Base-by-base conservation (phyloP, 495 filamentous ascomycete genomes). In the Parmelia sp. region DNA sequence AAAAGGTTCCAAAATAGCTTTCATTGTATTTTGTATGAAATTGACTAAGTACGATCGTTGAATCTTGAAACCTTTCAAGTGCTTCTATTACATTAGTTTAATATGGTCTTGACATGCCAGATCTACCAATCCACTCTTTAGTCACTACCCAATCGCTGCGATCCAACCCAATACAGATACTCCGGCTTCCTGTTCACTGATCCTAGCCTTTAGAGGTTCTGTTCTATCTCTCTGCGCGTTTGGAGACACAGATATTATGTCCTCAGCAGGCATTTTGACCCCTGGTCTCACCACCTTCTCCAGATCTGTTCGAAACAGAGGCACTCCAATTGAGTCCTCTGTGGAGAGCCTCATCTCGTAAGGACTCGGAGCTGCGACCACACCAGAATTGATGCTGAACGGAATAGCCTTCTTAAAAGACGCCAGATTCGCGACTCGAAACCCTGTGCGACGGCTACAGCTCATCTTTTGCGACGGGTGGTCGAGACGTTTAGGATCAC, bases 371-470 rank as follows among this genome's bases (percentile, higher is more conserved):
- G 31, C 14, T 10, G 31, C 45, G 37, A n/a, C 29, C 6, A 21
- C 15, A 37, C 62, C 27, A 53, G 27, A 36, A 15, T 19, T 21
- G 51, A 21, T 27, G 35, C 62, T 64, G 21, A 64, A 31, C 21
- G 15, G 35, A 53, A 31, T 69, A 96, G 91, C 56, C 86, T 96
- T 40, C 83, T 98, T 42, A 96, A 96, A 74, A 81, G 92, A 71
- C 82, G 92, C 69, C 92, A 97, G 71, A 94, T 98, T 69, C 83
- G 82, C 62, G 90, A 89, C 70, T 90, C 91, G 14, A 84, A 91
- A 76, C 85, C 90, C 72, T 96, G 91, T 77, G 94, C 94, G 53
- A 84, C 90, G 61, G 94, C 92, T 69, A 97, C 93, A 9, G 89
- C 91, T 33, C 87, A 93, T 63, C 83, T 97, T 31, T 85, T 97